Conservation (phyloP, 2,329 filamentous ascomycete species). For the Teratosphaeria destructans region DNA sequence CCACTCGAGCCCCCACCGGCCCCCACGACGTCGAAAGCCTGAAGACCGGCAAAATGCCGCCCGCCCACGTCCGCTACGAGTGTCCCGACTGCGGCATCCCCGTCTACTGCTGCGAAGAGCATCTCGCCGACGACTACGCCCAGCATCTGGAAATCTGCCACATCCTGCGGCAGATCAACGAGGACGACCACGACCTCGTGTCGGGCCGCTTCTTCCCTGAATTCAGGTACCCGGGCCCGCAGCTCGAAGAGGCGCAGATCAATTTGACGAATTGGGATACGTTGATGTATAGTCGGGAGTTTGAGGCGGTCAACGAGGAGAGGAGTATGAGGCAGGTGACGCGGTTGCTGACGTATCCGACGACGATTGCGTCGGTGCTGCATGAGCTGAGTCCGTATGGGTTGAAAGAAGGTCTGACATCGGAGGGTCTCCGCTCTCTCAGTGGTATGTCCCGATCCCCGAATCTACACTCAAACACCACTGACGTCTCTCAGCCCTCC, state of each 20-base stretch:
- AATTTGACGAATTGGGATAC: slow-evolving; percentile 99
- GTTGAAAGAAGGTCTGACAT: slow-evolving; percentile 68
- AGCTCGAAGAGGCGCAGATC: slow-evolving; percentile 83
- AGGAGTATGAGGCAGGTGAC: slow-evolving; percentile 88
- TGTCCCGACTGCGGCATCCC: slow-evolving; percentile 94
- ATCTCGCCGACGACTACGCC: slow-evolving; percentile 95
- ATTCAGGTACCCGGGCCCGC: slow-evolving; percentile 78
- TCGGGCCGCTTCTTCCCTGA: slow-evolving; percentile 89
- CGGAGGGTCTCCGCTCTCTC: slow-evolving; percentile 86
- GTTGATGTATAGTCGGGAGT: slow-evolving; percentile 84
- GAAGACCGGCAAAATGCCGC: slow-evolving; percentile 51
- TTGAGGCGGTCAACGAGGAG: slow-evolving; percentile 82
- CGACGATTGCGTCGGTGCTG: slow-evolving; percentile 81
- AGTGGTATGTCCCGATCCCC: slow-evolving; percentile 53
- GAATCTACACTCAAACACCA: slow-evolving; percentile 9
- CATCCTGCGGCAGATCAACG: slow-evolving; percentile 82
- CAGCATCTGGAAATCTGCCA: slow-evolving; percentile 87
- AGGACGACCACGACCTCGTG: slow-evolving; percentile 90
- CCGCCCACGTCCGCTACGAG: slow-evolving; percentile 81
- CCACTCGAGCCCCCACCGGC: slow-evolving; percentile 57
- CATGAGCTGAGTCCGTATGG: slow-evolving; percentile 92
- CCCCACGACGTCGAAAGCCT: slow-evolving; percentile 53
- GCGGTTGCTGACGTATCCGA: slow-evolving; percentile 81
- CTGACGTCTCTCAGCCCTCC: slow-evolving; percentile 50
- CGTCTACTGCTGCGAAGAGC: slow-evolving; percentile 84